Conservation (phyloP, 257 asterid species). For the Penstemon eatonii region DNA sequence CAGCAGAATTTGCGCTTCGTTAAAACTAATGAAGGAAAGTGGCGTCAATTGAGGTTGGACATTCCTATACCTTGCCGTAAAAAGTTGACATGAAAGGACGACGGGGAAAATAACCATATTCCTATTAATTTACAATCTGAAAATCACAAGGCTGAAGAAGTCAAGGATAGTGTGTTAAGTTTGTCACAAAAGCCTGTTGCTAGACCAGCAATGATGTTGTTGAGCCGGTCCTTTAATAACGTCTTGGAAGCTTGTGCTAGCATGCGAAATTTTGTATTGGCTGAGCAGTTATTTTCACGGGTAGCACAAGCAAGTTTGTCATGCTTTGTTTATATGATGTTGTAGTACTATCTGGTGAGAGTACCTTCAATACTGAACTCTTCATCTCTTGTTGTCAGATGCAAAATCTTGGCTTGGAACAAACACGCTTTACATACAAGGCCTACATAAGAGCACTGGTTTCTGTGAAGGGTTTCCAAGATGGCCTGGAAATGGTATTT, state of each 20-base stretch:
- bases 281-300: constrained; percentile 73
- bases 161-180: constrained; percentile 25
- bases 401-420: constrained; percentile 81
- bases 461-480: constrained; percentile 47
- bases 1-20: constrained; percentile 33
- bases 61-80: constrained; percentile 77
- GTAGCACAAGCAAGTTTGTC: constrained; percentile 43
- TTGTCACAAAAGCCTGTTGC: constrained; percentile 39
- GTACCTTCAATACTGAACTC: neutral
- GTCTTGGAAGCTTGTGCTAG: constrained; percentile 70
- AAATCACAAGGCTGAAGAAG: constrained; percentile 29
- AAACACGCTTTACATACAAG: constrained; percentile 56
- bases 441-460: constrained; percentile 67
- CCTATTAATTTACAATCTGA: constrained; percentile 27
- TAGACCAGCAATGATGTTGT: constrained; percentile 43
- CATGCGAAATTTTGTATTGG: constrained; percentile 47
- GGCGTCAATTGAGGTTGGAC: constrained; percentile 49
- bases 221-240: constrained; percentile 69
- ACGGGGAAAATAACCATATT: constrained; percentile 23
- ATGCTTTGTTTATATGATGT: neutral
- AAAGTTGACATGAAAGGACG: constrained; percentile 40
- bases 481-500: constrained; percentile 76
- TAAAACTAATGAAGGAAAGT: constrained; percentile 54
- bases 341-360: neutral
- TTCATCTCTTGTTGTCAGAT: constrained; percentile 45